Conservation (phyloP, 2,329 filamentous ascomycete species). For the Phaeomoniella chlamydospora region DNA sequence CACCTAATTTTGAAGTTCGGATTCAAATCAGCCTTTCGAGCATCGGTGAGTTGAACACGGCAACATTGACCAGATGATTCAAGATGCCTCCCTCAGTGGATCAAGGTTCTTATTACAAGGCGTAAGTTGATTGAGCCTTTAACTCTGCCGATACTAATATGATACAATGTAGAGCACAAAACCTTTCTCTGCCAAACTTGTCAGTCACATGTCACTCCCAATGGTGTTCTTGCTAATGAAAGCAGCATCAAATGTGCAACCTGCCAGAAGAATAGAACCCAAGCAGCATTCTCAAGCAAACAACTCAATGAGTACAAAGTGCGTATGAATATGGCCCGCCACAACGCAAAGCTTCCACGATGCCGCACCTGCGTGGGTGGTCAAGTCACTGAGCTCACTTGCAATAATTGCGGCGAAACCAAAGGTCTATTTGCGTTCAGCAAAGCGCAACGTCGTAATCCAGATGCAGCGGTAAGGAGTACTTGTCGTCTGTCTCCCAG, state of each 20-base stretch:
- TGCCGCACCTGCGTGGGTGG: slow-evolving; percentile 31
- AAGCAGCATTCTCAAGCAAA: slow-evolving; percentile 29
- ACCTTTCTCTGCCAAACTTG: background rate
- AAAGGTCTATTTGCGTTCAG: slow-evolving; percentile 35
- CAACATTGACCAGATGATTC: too few relatives aligned
- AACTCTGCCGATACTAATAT: too few relatives aligned
- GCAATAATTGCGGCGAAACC: slow-evolving; percentile 28
- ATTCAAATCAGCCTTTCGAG: too few relatives aligned
- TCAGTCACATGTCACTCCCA: too few relatives aligned
- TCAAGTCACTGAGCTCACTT: slow-evolving; percentile 31
- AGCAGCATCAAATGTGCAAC: slow-evolving; percentile 30
- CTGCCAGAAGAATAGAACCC: slow-evolving; percentile 26
- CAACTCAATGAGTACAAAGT: slow-evolving; percentile 22
- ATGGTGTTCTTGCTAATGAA: background rate
- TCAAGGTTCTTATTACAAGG: too few relatives aligned
- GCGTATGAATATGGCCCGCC: slow-evolving; percentile 6
- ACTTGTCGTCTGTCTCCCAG: too few relatives aligned
- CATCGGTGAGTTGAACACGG: too few relatives aligned
- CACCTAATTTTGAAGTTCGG: too few relatives aligned
- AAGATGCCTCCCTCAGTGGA: too few relatives aligned
- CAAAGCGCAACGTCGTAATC: slow-evolving; percentile 30
- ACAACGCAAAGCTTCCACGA: slow-evolving; percentile 13
- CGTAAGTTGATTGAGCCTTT: too few relatives aligned
- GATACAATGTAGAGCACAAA: too few relatives aligned
- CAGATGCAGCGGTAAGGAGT: slow-evolving; percentile 28